Evolutionary conservation across 1,139 yeast genomes (phyloP).

Genomic region (Debaryomycetaceae sp.): DNA sequence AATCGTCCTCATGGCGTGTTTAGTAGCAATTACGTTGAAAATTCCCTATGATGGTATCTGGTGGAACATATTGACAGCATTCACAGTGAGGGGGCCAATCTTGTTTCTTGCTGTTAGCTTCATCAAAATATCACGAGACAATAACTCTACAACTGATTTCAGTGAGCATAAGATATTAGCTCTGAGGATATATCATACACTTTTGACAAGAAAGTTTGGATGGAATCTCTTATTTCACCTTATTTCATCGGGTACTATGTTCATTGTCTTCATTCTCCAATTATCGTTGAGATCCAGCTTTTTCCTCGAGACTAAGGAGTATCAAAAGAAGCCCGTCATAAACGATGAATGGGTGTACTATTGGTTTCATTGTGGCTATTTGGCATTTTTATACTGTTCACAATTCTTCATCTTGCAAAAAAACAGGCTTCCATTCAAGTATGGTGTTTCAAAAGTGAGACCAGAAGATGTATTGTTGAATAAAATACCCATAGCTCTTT

Average conservation of each 20-base stretch:
- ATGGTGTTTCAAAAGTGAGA: conserved; percentile 39
- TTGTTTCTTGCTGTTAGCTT: conserved; percentile 28
- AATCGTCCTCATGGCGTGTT: conserved; percentile 23
- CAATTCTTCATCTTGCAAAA: conserved; percentile 58
- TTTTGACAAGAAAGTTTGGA: conserved; percentile 40
- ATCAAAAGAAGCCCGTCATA: conserved; percentile 49
- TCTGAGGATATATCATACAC: conserved; percentile 44
- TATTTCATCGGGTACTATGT: conserved; percentile 33
- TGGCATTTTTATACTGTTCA: conserved; percentile 48
- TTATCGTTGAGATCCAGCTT: conserved; percentile 25
- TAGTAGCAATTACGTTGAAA: conserved; percentile 21
- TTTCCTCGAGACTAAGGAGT: conserved; percentile 43
- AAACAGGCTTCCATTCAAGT: conserved; percentile 53
- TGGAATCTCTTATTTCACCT: conserved; percentile 33
- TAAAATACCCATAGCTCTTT: conserved; percentile 29
- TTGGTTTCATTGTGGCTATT: conserved; percentile 36
- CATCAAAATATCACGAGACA: conserved; percentile 47
- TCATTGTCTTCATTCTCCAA: conserved; percentile 26
- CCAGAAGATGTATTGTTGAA: conserved; percentile 38
- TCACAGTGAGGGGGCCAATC: conserved; percentile 28
- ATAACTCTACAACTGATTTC: conserved; percentile 49
- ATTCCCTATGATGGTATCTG: conserved; percentile 30
- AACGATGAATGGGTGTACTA: conserved; percentile 62
- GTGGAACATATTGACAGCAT: conserved; percentile 25
- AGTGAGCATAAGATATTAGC: conserved; percentile 48